Base-by-base conservation (phyloP, 495 filamentous ascomycete species). In the Apodospora peruviana region DNA sequence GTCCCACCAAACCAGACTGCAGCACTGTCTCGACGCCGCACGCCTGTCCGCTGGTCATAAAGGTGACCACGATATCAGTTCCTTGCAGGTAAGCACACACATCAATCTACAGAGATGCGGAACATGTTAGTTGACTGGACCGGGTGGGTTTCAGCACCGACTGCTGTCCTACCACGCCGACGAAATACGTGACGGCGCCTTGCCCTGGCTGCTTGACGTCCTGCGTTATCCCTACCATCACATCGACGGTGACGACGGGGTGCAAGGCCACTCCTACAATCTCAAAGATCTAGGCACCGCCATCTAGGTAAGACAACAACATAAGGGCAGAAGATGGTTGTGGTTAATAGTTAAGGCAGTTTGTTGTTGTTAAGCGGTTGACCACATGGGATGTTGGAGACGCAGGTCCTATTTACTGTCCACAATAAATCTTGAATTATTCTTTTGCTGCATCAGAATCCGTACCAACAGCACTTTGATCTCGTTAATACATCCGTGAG, bases 91-190 rank as follows among this genome's bases (percentile, higher is more conserved):
- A 14, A 32, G 27, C 14, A 32, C 27, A 32, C 14, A 7, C 14
- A 32, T 14, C 27, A 32, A 32, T 32, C 16, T n/a, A 39, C 8
- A 5, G 9, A 14, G 5, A 39, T 34, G 7, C 7, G 14, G 7
- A 34, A 34, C 29, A 34, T 34, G 29, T n/a, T n/a, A n/a, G n/a
- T n/a, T n/a, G n/a, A n/a, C 27, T 32, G 27, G 27, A 32, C n/a
- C n/a, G n/a, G n/a, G n/a, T n/a, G n/a, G n/a, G n/a, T n/a, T 16
- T 42, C 23, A 62, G 65, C 22, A 68, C 62, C 21, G 59, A 66
- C 51, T 72, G 67, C 56, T 73, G 70, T 58, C 64, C 68, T 16
- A 55, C 43, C 8, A 73, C 68, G 2, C 40, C 60, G 23, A 71
- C 68, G 16, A 43, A 47, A 36, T 66, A 58, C 25, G 55, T 59